Evolutionary conservation across 805 yeast species (phyloP), one percentile per base, ranked within the genome.

Genomic region (Saturnispora hagleri): DNA sequence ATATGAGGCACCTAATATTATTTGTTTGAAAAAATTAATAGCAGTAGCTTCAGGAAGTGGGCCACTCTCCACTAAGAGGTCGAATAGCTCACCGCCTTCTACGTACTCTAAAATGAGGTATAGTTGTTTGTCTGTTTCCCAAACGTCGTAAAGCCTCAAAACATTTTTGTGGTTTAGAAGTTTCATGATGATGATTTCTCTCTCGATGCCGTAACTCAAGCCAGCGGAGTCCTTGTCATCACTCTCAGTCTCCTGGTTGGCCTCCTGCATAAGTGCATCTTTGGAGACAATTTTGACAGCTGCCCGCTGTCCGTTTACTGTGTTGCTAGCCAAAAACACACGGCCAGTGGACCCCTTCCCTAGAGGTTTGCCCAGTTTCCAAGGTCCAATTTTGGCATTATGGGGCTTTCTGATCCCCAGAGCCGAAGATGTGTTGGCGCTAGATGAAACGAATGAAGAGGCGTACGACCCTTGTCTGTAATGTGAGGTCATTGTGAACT

Each of bases 261-360:
- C 27, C 46, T 51, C 55, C 47, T 51, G 58, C 17, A 58, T 40
- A 61, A 86, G 79, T 54, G 82, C 75, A 31, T 90, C 75, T 62
- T 93, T 93, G 31, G 98, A 95, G 12, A 93, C 96, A 56, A 93
- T 89, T 68, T 93, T 93, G 48, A 93, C 96, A 1, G 99, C 99
- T 3, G 99, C 98, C 53, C 89, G 77, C 68, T 89, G 84, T 47
- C 93, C 93, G 1, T 93, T 84, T 50, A 78, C 77, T 43, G 82
- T 77, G 65, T 93, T 95, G 59, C 89, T 84, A 15, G 99, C 98
- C 51, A 93, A 74, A 54, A 96, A 74, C 17, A 93, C 99, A 55
- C 97, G 78, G 24, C 99, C 98, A 1, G 97, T 88, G 13, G 96
- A 86, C n/a, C 99, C 99, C 53, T 95, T 77, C 24, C 99, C 99